Evolutionary conservation across 192 early-diverging fungal species (phyloP).

Genomic region (Paraglomus brasilianum): DNA sequence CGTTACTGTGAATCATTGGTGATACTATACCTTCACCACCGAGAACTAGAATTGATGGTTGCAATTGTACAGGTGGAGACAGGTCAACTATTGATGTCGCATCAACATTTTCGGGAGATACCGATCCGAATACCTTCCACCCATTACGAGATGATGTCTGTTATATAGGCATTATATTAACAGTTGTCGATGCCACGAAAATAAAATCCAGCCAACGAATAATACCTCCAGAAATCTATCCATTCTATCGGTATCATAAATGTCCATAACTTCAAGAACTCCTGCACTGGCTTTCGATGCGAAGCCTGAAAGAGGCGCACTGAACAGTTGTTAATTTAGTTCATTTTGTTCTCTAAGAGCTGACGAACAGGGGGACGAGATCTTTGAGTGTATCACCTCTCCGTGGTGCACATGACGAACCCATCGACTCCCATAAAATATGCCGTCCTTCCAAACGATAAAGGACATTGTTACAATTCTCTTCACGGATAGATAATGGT

Average conservation of each 20-base stretch:
- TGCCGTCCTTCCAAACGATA: constrained; percentile 33
- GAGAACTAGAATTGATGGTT: too few relatives aligned
- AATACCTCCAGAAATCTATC: constrained; percentile 56
- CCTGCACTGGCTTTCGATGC: constrained; percentile 71
- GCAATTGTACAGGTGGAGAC: too few relatives aligned
- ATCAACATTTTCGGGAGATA: background rate
- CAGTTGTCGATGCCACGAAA: background rate
- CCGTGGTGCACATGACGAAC: constrained; percentile 54
- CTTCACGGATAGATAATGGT: background rate
- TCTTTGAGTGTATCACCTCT: too few relatives aligned
- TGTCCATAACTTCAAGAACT: constrained; percentile 63
- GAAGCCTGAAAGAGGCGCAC: constrained; percentile 59
- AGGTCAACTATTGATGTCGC: too few relatives aligned
- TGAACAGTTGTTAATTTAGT: constrained; percentile 18
- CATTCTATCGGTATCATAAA: constrained; percentile 55
- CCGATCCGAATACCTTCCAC: background rate
- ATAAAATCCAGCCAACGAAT: constrained; percentile 18
- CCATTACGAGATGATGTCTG: background rate
- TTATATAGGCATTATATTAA: background rate
- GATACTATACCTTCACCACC: too few relatives aligned
- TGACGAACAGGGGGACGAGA: constrained; percentile 28
- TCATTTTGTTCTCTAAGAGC: constrained; percentile 28
- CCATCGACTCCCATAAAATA: constrained; percentile 70
- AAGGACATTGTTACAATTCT: too few relatives aligned
- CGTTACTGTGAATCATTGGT: too few relatives aligned